Percentiles rank a stretch among this genome's conserved stretches.
Evolutionary conservation across 108 stramenopile genomes (phyloP).

Genomic region (Cylindrotheca closterium): DNA sequence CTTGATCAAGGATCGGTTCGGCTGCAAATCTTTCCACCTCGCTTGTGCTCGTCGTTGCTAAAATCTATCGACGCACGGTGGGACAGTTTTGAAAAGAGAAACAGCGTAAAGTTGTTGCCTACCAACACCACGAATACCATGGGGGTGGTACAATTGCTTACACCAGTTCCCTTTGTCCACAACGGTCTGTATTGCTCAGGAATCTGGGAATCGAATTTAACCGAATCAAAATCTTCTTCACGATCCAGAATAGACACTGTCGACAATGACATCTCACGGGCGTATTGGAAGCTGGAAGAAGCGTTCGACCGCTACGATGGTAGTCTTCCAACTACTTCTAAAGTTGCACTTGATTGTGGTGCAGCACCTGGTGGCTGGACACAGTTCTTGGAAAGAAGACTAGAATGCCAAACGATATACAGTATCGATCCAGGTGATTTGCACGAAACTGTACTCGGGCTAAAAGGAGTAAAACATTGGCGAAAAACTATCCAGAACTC

Average conservation of each 20-base stretch:
- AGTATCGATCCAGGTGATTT: slow-evolving; percentile 62
- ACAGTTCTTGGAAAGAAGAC: slow-evolving; percentile 49
- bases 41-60: slow-evolving; percentile 2
- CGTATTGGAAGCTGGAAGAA: slow-evolving; percentile 59
- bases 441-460: slow-evolving; percentile 24
- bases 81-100: background rate
- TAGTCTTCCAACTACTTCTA: background rate
- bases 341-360: slow-evolving; percentile 59
- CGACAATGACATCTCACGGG: slow-evolving; percentile 47
- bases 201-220: background rate
- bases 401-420: slow-evolving; percentile 37
- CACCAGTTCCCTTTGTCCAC: background rate
- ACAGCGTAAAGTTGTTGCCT: background rate
- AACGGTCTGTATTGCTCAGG: background rate
- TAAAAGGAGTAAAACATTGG: slow-evolving; percentile 33
- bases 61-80: slow-evolving; percentile 5
- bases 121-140: background rate
- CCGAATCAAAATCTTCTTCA: background rate
- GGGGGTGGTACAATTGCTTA: background rate
- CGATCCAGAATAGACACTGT: background rate
- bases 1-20: background rate
- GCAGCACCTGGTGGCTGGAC: slow-evolving; percentile 77
- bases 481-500: slow-evolving; percentile 35
- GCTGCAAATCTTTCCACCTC: slow-evolving; percentile 13
- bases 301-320: slow-evolving; percentile 52